phyloP scores from a whole-genome alignment of 768 basidiomycete species.

The Mycena rebaudengoi region DNA sequence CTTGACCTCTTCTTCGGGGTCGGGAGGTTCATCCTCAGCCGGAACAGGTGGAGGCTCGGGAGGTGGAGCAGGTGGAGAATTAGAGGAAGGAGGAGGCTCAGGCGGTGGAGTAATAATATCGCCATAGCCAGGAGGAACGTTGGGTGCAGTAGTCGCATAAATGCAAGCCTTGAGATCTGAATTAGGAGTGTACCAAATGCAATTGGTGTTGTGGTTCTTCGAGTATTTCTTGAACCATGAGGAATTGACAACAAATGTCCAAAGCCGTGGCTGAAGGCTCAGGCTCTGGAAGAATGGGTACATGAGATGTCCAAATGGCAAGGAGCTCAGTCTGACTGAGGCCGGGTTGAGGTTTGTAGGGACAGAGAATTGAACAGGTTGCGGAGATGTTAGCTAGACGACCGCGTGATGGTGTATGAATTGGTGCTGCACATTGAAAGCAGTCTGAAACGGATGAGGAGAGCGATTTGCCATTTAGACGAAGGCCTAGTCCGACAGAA shows the following conservation, averaged over 20 bases:
- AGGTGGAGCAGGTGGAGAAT: background rate
- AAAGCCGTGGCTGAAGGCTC: slow-evolving; percentile 19
- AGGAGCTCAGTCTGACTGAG: slow-evolving; percentile 20
- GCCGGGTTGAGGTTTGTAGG: slow-evolving; percentile 3
- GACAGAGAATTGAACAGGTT: slow-evolving; percentile 7
- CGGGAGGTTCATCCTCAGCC: background rate
- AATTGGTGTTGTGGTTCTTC: slow-evolving; percentile 19
- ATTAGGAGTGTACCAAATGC: slow-evolving; percentile 12
- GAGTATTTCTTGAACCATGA: slow-evolving; percentile 30
- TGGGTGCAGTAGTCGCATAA: background rate
- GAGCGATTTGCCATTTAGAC: slow-evolving; percentile 30
- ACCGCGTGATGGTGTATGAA: background rate
- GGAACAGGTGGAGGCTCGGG: background rate
- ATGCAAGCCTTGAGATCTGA: background rate
- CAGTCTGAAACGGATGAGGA: background rate
- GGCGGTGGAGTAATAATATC: slow-evolving; percentile 4
- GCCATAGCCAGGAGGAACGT: slow-evolving; percentile 4
- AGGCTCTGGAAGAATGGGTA: background rate
- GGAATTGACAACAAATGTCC: slow-evolving; percentile 26
- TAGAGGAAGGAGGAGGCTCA: background rate
- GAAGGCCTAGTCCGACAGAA: slow-evolving; percentile 37
- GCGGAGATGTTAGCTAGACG: slow-evolving; percentile 6
- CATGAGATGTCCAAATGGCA: slow-evolving; percentile 18
- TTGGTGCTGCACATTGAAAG: slow-evolving; percentile 14
- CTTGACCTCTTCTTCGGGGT: too few species aligned